Percentiles rank a stretch among this genome's conserved stretches.
These are phyloP conservation scores for Fusarium sp. DNA, from an alignment of 2,329 filamentous ascomycete species.

Conservation along the genomic window DNA sequence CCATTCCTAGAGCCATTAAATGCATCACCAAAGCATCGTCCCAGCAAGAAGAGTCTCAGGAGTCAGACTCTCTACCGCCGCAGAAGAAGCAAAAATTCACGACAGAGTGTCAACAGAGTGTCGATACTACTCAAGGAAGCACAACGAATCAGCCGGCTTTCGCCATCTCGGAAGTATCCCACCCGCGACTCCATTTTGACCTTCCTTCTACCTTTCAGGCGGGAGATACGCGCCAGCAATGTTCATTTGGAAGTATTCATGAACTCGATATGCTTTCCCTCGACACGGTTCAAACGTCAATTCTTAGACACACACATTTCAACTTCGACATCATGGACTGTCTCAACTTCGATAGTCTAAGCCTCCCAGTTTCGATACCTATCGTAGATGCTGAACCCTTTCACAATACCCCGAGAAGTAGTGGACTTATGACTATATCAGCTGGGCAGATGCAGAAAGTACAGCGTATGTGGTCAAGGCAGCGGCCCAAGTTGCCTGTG, in stretches of 20 bases:
- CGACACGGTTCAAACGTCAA: neutral
- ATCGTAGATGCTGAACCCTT: neutral
- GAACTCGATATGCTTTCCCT: neutral
- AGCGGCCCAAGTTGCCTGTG: neutral
- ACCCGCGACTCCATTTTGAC: neutral
- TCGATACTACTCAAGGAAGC: neutral
- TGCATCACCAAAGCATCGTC: too few species aligned
- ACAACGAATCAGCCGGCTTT: neutral
- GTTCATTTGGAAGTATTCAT: too few species aligned
- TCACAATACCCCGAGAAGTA: neutral
- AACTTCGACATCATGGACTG: neutral
- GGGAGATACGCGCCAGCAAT: neutral
- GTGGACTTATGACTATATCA: constrained; percentile 2
- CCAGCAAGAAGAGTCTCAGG: neutral
- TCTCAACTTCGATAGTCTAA: neutral
- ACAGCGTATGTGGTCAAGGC: constrained; percentile 15
- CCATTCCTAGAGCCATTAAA: neutral
- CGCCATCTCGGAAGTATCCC: neutral
- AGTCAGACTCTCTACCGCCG: neutral
- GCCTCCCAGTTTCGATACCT: neutral
- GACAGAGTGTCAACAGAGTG: neutral
- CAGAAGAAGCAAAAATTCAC: neutral
- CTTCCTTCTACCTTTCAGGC: neutral
- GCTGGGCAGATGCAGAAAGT: neutral
- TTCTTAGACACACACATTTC: neutral